Evolutionary conservation across 257 asterid species (phyloP).

Genomic region (Solanum sejunctum): DNA sequence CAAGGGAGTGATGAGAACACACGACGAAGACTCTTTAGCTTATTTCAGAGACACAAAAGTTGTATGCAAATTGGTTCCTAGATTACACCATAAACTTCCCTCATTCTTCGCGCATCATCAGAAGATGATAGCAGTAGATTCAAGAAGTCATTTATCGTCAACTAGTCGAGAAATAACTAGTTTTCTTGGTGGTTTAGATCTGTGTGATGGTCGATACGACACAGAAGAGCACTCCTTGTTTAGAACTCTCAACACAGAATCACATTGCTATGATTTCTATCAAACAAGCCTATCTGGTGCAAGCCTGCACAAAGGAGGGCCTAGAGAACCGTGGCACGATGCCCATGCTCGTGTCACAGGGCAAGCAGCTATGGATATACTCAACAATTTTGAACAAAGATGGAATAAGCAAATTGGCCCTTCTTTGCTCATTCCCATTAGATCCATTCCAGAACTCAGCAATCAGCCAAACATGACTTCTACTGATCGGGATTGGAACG

Average conservation of each 20-base stretch:
- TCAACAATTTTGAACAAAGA: slow-evolving; percentile 72
- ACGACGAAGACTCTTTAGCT: slow-evolving; percentile 60
- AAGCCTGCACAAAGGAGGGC: slow-evolving; percentile 80
- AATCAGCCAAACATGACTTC: slow-evolving; percentile 15
- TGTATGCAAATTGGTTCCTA: slow-evolving; percentile 52
- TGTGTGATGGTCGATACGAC: slow-evolving; percentile 89
- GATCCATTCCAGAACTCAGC: slow-evolving; percentile 44
- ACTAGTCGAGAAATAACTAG: slow-evolving; percentile 54
- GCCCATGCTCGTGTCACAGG: slow-evolving; percentile 68
- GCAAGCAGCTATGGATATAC: slow-evolving; percentile 60
- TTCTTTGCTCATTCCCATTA: slow-evolving; percentile 32
- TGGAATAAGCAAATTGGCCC: slow-evolving; percentile 80
- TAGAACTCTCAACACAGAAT: slow-evolving; percentile 56
- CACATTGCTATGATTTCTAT: slow-evolving; percentile 71
- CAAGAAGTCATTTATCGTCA: slow-evolving; percentile 26
- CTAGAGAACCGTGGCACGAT: slow-evolving; percentile 95
- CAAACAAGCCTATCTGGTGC: slow-evolving; percentile 79
- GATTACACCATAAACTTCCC: slow-evolving; percentile 63
- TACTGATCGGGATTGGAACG: slow-evolving; percentile 44
- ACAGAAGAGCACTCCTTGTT: slow-evolving; percentile 75
- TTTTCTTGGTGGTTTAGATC: slow-evolving; percentile 79
- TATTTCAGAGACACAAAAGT: slow-evolving; percentile 76
- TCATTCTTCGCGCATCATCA: slow-evolving; percentile 83
- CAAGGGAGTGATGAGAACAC: slow-evolving; percentile 78
- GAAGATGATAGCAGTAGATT: slow-evolving; percentile 52